Evolutionary conservation across 768 basidiomycete species (phyloP), one percentile per base, ranked within the genome.

Genomic region (Boletus sp.): DNA sequence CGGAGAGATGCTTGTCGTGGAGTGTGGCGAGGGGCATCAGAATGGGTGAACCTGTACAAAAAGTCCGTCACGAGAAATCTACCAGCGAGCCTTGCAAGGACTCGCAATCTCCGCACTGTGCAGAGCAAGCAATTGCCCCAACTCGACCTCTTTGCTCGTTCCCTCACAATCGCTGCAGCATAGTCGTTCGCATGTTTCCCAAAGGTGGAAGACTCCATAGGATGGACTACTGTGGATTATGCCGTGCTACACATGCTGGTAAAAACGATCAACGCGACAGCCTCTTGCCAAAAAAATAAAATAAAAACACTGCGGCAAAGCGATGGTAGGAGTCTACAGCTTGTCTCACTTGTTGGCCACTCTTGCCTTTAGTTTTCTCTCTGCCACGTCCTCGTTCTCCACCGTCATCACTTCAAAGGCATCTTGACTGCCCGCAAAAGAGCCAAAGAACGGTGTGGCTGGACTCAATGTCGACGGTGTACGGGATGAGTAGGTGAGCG

Each of bases 401-500:
- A 54, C 53, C 34, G 58, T 52, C 58, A 61, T 39, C 30, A 54
- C 58, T 19, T 70, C 71, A 55, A 72, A 76, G 23, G 50, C 56
- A 25, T 73, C 74, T 47, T 67, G 63, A 30, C 58, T 55, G 21
- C 65, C 51, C 19, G 45, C 46, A 64, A 87, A 86, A 8, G 82
- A 80, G 27, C 81, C 80, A 69, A 87, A 83, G 72, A 86, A 88
- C 11, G 85, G 85, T 11, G 85, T 88, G 11, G 84, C 79, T 17
- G 86, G 86, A 64, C 86, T 87, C 51, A 87, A 74, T 29, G 83
- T 85, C 37, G 83, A 81, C 15, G 84, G 81, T 27, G 85, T 83
- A 41, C 75, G 74, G 21, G 78, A 83, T n/a, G 83, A 83, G 62
- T 83, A 88, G 15, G 83, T 87, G 54, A 88, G 75, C 8, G 85